These are phyloP conservation scores for Colletotrichum cuscutae DNA, from an alignment of 2,329 filamentous ascomycete genomes.

Conservation along the genomic window DNA sequence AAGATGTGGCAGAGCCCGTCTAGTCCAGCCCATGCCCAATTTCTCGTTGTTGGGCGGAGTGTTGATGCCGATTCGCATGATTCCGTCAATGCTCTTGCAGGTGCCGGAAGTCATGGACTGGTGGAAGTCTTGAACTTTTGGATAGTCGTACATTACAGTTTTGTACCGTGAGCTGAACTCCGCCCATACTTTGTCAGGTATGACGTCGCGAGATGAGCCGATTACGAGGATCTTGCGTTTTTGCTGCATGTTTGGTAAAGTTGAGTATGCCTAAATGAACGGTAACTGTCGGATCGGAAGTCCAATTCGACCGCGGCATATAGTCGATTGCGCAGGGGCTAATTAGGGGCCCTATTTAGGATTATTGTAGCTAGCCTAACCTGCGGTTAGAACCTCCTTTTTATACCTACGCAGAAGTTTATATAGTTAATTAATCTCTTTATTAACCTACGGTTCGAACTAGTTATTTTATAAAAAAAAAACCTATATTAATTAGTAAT, in stretches of 20 bases:
- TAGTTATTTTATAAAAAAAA: too few species aligned
- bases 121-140: background rate
- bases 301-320: too few species aligned
- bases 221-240: conserved; percentile 12
- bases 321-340: too few species aligned
- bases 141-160: background rate
- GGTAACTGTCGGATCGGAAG: too few species aligned
- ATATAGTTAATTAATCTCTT: too few species aligned
- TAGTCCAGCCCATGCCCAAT: conserved; percentile 13
- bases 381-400: too few species aligned
- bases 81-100: background rate
- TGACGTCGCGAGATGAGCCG: background rate
- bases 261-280: background rate
- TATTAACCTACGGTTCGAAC: too few species aligned
- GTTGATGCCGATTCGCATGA: conserved; percentile 6
- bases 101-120: background rate
- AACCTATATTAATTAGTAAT: too few species aligned
- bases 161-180: background rate
- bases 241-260: background rate
- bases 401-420: too few species aligned
- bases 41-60: background rate
- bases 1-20: background rate
- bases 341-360: too few species aligned
- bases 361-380: too few species aligned
- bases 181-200: background rate